phyloP scores from a whole-genome alignment of 106 monocot genomes.

The Phalaenopsis equestris region DNA sequence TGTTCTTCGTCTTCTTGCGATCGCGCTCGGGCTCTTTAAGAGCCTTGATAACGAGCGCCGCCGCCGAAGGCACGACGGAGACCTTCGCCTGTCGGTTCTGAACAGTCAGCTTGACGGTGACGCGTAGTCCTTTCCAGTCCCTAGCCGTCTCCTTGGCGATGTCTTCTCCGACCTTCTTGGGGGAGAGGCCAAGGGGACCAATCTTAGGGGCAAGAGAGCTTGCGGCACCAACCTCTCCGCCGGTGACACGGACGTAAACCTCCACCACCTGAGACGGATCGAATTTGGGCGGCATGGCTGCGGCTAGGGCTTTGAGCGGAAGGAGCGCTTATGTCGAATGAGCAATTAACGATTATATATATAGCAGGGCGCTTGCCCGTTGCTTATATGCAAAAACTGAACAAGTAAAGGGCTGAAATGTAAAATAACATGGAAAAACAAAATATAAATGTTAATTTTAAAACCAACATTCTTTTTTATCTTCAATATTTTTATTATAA shows the following conservation, averaged over 20 bases:
- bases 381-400: too few species aligned
- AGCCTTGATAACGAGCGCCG: constrained; percentile 62
- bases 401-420: too few species aligned
- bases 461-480: too few species aligned
- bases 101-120: constrained; percentile 64
- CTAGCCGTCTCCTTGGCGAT: constrained; percentile 67
- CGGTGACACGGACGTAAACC: constrained; percentile 63
- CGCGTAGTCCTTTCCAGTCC: constrained; percentile 71
- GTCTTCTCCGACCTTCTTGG: constrained; percentile 67
- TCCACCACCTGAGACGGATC: constrained; percentile 56
- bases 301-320: background rate
- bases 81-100: constrained; percentile 73
- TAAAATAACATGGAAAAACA: too few species aligned
- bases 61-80: constrained; percentile 53
- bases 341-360: background rate
- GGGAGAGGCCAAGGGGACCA: constrained; percentile 58
- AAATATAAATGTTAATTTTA: too few species aligned
- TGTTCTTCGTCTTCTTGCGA: constrained; percentile 61
- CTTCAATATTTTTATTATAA: too few species aligned
- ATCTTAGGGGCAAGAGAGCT: constrained; percentile 61
- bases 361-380: too few species aligned
- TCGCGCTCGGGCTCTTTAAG: constrained; percentile 66
- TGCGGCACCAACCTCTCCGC: constrained; percentile 64
- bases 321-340: background rate
- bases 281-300: constrained; percentile 56